A percentile compares a stretch with the other conserved stretches of the same genome.
These are phyloP conservation scores for Davidsoniella virescens DNA, from an alignment of 2,329 filamentous ascomycete species.

Conservation along the genomic window DNA sequence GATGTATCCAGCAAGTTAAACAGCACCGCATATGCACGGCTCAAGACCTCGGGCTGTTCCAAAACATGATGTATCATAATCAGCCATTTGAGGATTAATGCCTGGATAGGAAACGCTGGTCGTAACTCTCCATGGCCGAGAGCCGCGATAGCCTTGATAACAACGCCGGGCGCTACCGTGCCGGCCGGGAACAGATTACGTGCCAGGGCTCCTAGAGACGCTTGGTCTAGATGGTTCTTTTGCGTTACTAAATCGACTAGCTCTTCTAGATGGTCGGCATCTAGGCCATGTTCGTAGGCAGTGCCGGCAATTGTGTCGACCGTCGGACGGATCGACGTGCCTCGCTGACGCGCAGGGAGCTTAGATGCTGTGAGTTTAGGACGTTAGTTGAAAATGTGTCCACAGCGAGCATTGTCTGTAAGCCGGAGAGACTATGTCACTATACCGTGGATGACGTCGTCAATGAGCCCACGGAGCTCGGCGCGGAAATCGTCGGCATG, in stretches of 20 bases:
- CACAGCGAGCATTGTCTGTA: too few species aligned
- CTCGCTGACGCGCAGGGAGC: conserved; percentile 48
- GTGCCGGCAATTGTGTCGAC: conserved; percentile 46
- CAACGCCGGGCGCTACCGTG: conserved; percentile 40
- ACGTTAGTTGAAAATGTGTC: neutral
- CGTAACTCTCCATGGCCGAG: conserved; percentile 67
- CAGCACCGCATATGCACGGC: conserved; percentile 55
- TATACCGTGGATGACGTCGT: conserved; percentile 21
- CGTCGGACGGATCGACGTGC: conserved; percentile 42
- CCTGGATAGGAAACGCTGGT: conserved; percentile 54
- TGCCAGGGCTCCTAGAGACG: conserved; percentile 49
- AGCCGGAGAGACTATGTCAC: neutral
- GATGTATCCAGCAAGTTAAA: conserved; percentile 75
- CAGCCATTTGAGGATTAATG: conserved; percentile 59
- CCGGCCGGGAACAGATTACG: conserved; percentile 62
- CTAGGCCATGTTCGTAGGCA: conserved; percentile 53
- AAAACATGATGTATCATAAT: conserved; percentile 59
- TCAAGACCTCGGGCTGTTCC: conserved; percentile 45
- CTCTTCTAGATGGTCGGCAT: conserved; percentile 39
- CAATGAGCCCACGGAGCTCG: conserved; percentile 22
- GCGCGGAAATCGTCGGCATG: conserved; percentile 16
- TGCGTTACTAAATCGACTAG: conserved; percentile 51
- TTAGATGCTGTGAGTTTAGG: conserved; percentile 31
- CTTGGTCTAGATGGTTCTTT: conserved; percentile 59
- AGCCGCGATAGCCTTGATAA: conserved; percentile 51